Base-by-base conservation (phyloP, 768 basidiomycete species). In the Suillus discolor region DNA sequence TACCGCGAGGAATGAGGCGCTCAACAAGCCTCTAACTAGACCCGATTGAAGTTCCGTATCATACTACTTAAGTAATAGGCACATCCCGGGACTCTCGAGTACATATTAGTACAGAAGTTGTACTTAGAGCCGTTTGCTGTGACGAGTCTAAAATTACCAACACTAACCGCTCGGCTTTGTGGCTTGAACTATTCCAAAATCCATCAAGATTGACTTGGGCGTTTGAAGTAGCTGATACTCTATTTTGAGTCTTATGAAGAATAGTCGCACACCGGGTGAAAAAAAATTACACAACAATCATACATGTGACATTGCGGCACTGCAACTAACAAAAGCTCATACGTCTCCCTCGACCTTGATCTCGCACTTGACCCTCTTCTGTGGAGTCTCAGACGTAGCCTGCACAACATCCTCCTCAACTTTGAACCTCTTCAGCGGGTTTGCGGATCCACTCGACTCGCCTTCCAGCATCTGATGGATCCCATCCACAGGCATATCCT, bases 381-480 rank as follows among this genome's bases (percentile, higher is more conserved):
- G 71, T 0, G 77, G 77, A 51, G 71, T 71, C 51, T 71, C 75
- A 44, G 15, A 13, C 42, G 62, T 62, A 3, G 57, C 62, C 31
- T 55, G 66, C n/a, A 68, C 74, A 20, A 77, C 75, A 63, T 77
- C 77, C 47, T 76, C 75, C 62, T 76, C 75, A 45, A 76, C 71
- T 60, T 66, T 41, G 8, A 63, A 41, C 38, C 62, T 63, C 25
- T 63, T 63, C 38, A 63, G 38, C 25, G 62, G 62, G 38, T 63
- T 63, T 60, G n/a, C 8, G 28, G 62, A 62, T 36, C 42, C 54
- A 42, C 53, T 62, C 5, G 57, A 25, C 38, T 60, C 57, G 34
- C 54, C 38, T 61, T 61, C 62, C 23, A 62, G 16, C 62, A 59
- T 36, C 36, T 62, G 62, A 62, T 62, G 39, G 38, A 41, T 60